These are phyloP conservation scores for Spergularia marina DNA, from an alignment of 148 eudicot genomes.

Conservation along the genomic window DNA sequence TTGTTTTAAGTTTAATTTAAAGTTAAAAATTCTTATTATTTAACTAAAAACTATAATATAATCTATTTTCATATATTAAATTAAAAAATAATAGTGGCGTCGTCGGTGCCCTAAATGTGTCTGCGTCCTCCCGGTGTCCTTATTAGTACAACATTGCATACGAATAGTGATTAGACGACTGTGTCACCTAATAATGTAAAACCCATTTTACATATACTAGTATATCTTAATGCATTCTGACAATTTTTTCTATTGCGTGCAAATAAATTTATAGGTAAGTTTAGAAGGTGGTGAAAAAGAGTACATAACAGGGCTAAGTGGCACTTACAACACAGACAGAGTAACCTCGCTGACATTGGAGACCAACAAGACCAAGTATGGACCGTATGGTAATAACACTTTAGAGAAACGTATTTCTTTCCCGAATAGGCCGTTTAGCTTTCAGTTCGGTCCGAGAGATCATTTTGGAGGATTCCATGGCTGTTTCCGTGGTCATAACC, in stretches of 20 bases:
- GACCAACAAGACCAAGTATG: background rate
- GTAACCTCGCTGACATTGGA: background rate
- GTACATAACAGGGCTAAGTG: conserved; percentile 9
- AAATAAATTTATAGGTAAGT: background rate
- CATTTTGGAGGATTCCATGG: conserved; percentile 18
- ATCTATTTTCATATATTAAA: no score
- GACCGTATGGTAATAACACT: background rate
- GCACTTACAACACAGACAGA: background rate
- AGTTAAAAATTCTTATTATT: no score
- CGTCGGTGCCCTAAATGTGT: no score
- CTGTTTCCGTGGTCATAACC: background rate
- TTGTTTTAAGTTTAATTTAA: no score
- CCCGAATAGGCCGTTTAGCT: background rate
- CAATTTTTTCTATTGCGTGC: background rate
- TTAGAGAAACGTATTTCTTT: no score
- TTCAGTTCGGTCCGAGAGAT: background rate
- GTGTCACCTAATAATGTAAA: no score
- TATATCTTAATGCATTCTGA: background rate
- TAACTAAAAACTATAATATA: no score
- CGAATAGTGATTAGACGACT: no score
- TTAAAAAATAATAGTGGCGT: no score
- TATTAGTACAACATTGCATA: no score
- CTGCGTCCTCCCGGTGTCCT: no score
- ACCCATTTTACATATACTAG: no score
- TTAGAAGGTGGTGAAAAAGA: background rate